These are phyloP conservation scores for Scedosporium boydii DNA, from an alignment of 2,329 filamentous ascomycete species.

Conservation along the genomic window DNA sequence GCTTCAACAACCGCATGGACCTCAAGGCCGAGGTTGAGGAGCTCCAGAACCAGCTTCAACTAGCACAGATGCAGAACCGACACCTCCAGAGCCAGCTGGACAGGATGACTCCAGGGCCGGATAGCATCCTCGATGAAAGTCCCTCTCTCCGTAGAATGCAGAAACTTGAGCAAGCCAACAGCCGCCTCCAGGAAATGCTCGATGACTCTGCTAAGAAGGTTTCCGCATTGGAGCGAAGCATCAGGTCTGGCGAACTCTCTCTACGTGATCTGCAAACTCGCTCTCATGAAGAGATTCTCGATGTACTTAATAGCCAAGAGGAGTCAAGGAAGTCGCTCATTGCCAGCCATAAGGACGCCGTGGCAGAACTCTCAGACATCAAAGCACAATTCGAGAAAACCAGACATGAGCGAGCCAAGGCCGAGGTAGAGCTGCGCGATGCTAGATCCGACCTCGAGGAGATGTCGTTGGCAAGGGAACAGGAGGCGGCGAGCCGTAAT, in stretches of 20 bases:
- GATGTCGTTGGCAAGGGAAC: conserved; percentile 66
- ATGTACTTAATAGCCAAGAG: conserved; percentile 87
- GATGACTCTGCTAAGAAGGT: conserved; percentile 92
- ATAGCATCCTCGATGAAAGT: conserved; percentile 60
- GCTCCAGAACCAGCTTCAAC: conserved; percentile 85
- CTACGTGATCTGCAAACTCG: conserved; percentile 86
- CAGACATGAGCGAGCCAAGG: conserved; percentile 65
- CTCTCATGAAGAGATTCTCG: conserved; percentile 88
- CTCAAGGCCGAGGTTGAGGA: conserved; percentile 84
- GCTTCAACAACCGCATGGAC: conserved; percentile 83
- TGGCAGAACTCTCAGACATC: conserved; percentile 76
- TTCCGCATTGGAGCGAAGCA: conserved; percentile 75
- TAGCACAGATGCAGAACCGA: conserved; percentile 90
- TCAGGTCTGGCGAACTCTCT: conserved; percentile 79
- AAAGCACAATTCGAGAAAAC: conserved; percentile 82
- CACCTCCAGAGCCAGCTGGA: conserved; percentile 85
- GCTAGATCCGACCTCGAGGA: conserved; percentile 76
- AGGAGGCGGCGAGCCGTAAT: conserved; percentile 77
- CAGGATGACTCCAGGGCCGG: conserved; percentile 51
- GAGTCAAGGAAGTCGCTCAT: conserved; percentile 74
- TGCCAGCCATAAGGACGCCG: conserved; percentile 74
- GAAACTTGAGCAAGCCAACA: conserved; percentile 88
- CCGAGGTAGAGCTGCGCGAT: conserved; percentile 85
- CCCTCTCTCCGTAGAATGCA: conserved; percentile 74
- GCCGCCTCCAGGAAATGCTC: conserved; percentile 82